Base-by-base conservation (phyloP, 331 rosid genomes). In the Cydonia oblonga region DNA sequence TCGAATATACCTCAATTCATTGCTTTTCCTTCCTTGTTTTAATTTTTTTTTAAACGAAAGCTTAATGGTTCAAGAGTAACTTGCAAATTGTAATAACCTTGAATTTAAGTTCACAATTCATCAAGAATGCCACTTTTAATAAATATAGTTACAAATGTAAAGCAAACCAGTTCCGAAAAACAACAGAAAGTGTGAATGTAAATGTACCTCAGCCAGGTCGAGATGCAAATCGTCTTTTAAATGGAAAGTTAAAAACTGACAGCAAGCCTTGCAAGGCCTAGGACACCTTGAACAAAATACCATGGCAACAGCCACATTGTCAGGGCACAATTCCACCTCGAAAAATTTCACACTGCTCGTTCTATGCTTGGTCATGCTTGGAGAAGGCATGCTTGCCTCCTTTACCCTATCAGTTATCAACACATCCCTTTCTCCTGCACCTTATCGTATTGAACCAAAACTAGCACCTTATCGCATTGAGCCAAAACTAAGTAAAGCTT, bases 281-380 rank as follows among this genome's bases (percentile, higher is more conserved):
- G 79, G 68, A 93, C 96, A 51, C 97, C 98, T 88, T 93, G 98
- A 82, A 93, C 98, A 85, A 91, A 93, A 93, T 16, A 93, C 98
- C 97, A 93, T 91, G 2, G 97, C 96, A 69, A 93, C 90, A 51
- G 93, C 97, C 70, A 86, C 76, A 76, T 86, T 91, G 84, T 93
- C 98, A 9, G 97, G 98, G 35, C 96, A 85, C 69, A 93, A 78
- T 22, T 93, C 91, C 23, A 91, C 89, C 74, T 96, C 97, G 74
- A 84, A 88, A 83, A 84, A 79, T 78, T 70, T 86, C 23, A 83
- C 72, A 66, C 26, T 58, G 64, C 86, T 72, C 67, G 75, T 59
- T 9, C 73, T 71, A 73, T 77, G 73, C 70, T 80, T 32, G 78
- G 29, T 72, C 71, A 73, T 77, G 73, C 70, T 80, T 32, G 77